Base-by-base conservation (phyloP, 1,284 basidiomycete genomes). In the Phlebopus sp. region DNA sequence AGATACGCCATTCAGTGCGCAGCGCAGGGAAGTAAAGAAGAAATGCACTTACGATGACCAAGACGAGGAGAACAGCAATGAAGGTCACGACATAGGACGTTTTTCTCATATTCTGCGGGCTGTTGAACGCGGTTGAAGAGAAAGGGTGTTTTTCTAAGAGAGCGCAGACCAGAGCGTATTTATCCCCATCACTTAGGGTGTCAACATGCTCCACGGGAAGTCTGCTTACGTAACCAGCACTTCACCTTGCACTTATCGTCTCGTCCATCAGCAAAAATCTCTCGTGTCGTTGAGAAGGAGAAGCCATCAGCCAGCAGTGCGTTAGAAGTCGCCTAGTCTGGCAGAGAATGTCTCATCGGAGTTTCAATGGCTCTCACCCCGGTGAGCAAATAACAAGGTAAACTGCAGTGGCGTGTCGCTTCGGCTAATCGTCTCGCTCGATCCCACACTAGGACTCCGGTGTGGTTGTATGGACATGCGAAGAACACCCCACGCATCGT, bases 31-130 rank as follows among this genome's bases (percentile, higher is more conserved):
- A 49, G 35, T 43, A 25, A 6, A 29, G 15, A n/a, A 10, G 14
- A 34, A 5, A 14, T 10, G 25, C 14, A 69, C 81, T 55, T 56
- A 85, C 86, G 45, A 88, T 59, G 27, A 76, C 54, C 10, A 86
- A 66, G 13, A 75, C 73, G 27, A 73, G 44, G 5, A 70, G 52
- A 2, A 81, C 80, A 31, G 76, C 75, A 43, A 81, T 53, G 50
- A 84, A 80, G 0, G 82, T 77, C 48, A 83, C 51, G 34, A 77
- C 74, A 55, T 86, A 86, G 0, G 82, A 86, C 2, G 73, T 77
- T 59, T 84, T 85, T 51, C 82, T 70, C 82, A 85, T 85, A n/a
- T 47, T 63, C 45, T 46, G 15, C 18, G 21, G 29, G 7, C 30
- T 17, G 19, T 32, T 34, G 25, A 37, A 11, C n/a, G 32, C 30